Conservation (phyloP, 305 asterid genomes). For the Fraxinus dipetala region DNA sequence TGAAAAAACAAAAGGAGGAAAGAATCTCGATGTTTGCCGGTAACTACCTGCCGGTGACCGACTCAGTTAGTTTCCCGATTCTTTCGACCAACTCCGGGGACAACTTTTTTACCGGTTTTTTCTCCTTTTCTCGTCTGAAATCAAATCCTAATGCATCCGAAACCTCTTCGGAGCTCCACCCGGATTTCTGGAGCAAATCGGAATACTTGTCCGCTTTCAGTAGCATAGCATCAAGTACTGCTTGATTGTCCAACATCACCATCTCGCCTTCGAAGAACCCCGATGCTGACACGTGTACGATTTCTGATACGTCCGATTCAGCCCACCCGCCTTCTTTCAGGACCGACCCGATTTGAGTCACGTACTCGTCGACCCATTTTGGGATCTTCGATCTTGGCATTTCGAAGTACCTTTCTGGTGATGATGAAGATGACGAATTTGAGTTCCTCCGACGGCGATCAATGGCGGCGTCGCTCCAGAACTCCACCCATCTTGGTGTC, state of each 20-base stretch:
- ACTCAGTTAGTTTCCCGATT: slow-evolving; percentile 74
- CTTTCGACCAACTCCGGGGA: slow-evolving; percentile 69
- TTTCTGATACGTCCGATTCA: slow-evolving; percentile 83
- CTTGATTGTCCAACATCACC: slow-evolving; percentile 78
- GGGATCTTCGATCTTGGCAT: slow-evolving; percentile 64
- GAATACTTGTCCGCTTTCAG: slow-evolving; percentile 88
- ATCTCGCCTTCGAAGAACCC: slow-evolving; percentile 85
- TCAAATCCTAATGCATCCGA: slow-evolving; percentile 83
- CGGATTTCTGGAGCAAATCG: slow-evolving; percentile 70
- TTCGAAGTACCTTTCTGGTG: slow-evolving; percentile 69
- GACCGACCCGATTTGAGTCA: slow-evolving; percentile 70
- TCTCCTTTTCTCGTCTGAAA: slow-evolving; percentile 62
- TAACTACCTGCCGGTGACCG: slow-evolving; percentile 51
- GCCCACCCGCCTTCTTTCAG: slow-evolving; percentile 81
- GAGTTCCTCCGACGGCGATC: slow-evolving; percentile 72
- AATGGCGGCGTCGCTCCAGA: slow-evolving; percentile 94
- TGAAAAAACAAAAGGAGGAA: slow-evolving; percentile 25
- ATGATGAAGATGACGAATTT: slow-evolving; percentile 59
- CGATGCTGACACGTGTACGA: slow-evolving; percentile 67
- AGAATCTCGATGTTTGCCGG: slow-evolving; percentile 51
- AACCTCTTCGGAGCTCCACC: slow-evolving; percentile 98
- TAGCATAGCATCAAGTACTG: slow-evolving; percentile 76
- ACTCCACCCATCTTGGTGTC: slow-evolving; percentile 92
- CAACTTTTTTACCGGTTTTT: slow-evolving; percentile 59
- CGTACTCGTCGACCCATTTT: slow-evolving; percentile 81